Evolutionary conservation across 805 yeast genomes (phyloP).

Genomic region (Cyberlindnera japonica): DNA sequence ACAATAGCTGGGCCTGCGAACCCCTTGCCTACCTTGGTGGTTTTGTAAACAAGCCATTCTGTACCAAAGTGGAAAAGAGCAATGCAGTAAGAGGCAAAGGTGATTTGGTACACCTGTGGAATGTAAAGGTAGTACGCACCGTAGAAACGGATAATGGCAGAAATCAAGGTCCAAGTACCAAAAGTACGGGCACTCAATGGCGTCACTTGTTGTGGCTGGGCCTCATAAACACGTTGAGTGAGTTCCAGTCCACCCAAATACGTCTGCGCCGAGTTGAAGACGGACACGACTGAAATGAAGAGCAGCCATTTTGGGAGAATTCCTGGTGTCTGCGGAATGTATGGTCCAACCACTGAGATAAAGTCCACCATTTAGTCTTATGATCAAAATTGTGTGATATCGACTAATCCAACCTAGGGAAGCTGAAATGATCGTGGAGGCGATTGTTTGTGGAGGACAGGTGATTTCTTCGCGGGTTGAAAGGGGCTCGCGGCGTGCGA

Average conservation of each 20-base stretch:
- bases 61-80: conserved; percentile 80
- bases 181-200: conserved; percentile 88
- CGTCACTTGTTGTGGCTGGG: conserved; percentile 56
- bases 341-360: conserved; percentile 33
- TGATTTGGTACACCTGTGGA: conserved; percentile 70
- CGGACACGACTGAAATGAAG: conserved; percentile 82
- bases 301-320: conserved; percentile 73
- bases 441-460: too few relatives aligned
- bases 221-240: conserved; percentile 76
- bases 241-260: conserved; percentile 71
- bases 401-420: too few relatives aligned
- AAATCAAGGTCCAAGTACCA: conserved; percentile 95
- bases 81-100: conserved; percentile 73
- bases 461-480: too few relatives aligned
- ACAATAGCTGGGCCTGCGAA: conserved; percentile 86
- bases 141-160: conserved; percentile 78
- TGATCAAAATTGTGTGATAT: neutral
- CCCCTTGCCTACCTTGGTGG: conserved; percentile 84
- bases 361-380: conserved; percentile 28
- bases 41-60: conserved; percentile 78
- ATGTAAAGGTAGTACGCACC: conserved; percentile 77
- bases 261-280: conserved; percentile 86
- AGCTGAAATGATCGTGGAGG: too few relatives aligned
- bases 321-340: conserved; percentile 46
- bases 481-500: too few relatives aligned